These are phyloP conservation scores for Euphrasia confusa DNA, from an alignment of 257 asterid genomes.

Conservation along the genomic window DNA sequence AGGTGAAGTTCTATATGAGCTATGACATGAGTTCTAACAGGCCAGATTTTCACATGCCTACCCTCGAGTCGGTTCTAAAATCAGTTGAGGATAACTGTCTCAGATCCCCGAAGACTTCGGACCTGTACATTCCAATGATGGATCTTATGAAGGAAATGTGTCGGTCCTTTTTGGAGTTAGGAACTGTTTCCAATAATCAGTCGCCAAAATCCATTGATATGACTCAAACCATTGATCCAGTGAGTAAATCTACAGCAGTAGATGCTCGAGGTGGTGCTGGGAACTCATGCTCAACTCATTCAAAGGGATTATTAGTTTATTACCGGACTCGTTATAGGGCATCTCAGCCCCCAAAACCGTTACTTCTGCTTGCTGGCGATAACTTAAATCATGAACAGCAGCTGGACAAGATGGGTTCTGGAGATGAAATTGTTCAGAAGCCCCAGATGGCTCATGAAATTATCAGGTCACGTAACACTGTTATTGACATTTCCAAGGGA, in stretches of 20 bases:
- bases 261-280: neutral
- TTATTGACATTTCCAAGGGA: constrained; percentile 72
- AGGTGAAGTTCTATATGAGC: constrained; percentile 46
- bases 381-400: constrained; percentile 29
- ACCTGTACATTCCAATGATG: constrained; percentile 40
- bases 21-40: constrained; percentile 35
- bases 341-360: constrained; percentile 26
- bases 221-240: constrained; percentile 12
- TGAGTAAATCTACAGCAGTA: constrained; percentile 15
- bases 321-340: constrained; percentile 30
- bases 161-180: constrained; percentile 39
- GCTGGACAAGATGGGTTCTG: constrained; percentile 29
- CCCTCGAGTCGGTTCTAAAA: constrained; percentile 42
- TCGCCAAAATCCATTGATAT: constrained; percentile 22
- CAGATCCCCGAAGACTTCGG: constrained; percentile 35
- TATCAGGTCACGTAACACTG: constrained; percentile 31
- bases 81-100: constrained; percentile 47
- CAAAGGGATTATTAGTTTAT: constrained; percentile 24
- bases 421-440: constrained; percentile 31
- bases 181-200: constrained; percentile 33
- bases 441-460: constrained; percentile 35
- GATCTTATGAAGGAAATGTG: constrained; percentile 61
- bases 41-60: constrained; percentile 40
- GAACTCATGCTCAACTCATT: constrained; percentile 1
- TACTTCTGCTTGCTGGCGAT: constrained; percentile 31